Percentiles rank a stretch among this genome's conserved stretches.
These are phyloP conservation scores for Limnanthes douglasii DNA, from an alignment of 345 rosid species.

Conservation along the genomic window DNA sequence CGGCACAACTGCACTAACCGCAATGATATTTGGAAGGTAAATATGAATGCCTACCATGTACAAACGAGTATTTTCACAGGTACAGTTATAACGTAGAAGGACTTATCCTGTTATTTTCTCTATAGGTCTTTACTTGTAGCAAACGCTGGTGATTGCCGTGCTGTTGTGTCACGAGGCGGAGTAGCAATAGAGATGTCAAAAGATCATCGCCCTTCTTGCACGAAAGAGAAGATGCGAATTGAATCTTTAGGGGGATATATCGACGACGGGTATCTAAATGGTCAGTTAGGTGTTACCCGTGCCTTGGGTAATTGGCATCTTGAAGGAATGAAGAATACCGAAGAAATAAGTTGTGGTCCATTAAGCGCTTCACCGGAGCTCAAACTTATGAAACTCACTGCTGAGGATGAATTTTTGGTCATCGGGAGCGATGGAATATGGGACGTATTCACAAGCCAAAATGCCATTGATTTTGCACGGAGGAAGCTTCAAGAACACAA, in stretches of 20 bases:
- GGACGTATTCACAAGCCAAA: slow-evolving; percentile 70
- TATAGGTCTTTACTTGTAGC: slow-evolving; percentile 66
- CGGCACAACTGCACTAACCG: slow-evolving; percentile 84
- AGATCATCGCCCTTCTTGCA: slow-evolving; percentile 61
- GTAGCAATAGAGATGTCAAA: slow-evolving; percentile 50
- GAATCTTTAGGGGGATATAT: slow-evolving; percentile 57
- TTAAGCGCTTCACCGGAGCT: slow-evolving; percentile 82
- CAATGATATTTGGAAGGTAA: slow-evolving; percentile 70
- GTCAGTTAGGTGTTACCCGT: slow-evolving; percentile 53
- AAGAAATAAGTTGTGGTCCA: slow-evolving; percentile 28
- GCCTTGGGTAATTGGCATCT: slow-evolving; percentile 81
- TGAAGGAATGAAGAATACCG: slow-evolving; percentile 38
- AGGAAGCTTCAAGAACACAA: slow-evolving; percentile 64
- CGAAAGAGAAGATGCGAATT: slow-evolving; percentile 35
- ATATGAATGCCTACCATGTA: too few relatives aligned
- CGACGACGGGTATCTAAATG: slow-evolving; percentile 60
- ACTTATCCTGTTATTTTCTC: background rate
- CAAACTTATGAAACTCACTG: slow-evolving; percentile 30
- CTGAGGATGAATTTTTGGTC: slow-evolving; percentile 73
- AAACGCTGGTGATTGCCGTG: slow-evolving; percentile 89
- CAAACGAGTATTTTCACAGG: background rate
- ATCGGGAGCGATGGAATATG: slow-evolving; percentile 80
- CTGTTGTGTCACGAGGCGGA: slow-evolving; percentile 60
- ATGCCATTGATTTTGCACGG: slow-evolving; percentile 61
- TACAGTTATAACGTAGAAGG: background rate